Evolutionary conservation across 1,284 basidiomycete species (phyloP).

Genomic region (Microbotryum saponariae): DNA sequence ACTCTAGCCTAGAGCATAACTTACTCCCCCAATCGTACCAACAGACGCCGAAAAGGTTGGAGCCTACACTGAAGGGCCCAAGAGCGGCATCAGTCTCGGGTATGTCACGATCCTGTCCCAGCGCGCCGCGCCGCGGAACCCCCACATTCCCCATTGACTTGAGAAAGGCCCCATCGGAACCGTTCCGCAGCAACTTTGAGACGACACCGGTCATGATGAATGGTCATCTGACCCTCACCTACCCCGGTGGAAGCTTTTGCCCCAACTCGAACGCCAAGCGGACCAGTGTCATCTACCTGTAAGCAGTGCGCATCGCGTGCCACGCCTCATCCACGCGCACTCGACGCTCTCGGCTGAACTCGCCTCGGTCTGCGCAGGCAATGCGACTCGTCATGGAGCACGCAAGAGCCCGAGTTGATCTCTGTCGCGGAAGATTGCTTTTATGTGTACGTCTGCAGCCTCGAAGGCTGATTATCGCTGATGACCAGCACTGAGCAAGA

Average conservation of each 20-base stretch:
- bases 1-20: neutral
- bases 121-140: too few species aligned
- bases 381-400: slow-evolving; percentile 63
- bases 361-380: slow-evolving; percentile 55
- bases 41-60: slow-evolving; percentile 50
- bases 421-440: slow-evolving; percentile 7
- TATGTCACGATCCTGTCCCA: neutral
- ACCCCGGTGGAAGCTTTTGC: slow-evolving; percentile 57
- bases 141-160: neutral
- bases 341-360: slow-evolving; percentile 54
- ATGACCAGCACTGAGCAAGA: neutral
- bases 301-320: slow-evolving; percentile 50
- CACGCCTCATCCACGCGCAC: slow-evolving; percentile 49
- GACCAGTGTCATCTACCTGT: slow-evolving; percentile 57
- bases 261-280: slow-evolving; percentile 47
- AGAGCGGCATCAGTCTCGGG: slow-evolving; percentile 63
- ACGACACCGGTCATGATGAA: slow-evolving; percentile 52
- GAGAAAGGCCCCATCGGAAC: neutral
- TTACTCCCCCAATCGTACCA: slow-evolving; percentile 46
- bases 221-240: slow-evolving; percentile 47
- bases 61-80: slow-evolving; percentile 54
- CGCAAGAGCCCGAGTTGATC: slow-evolving; percentile 52
- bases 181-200: slow-evolving; percentile 51
- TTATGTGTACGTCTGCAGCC: slow-evolving; percentile 17
- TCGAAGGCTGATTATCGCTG: too few species aligned